Percentiles rank a stretch among this genome's conserved stretches.
phyloP scores from a whole-genome alignment of 1,284 basidiomycete species.

The Earliella scabrosa region DNA sequence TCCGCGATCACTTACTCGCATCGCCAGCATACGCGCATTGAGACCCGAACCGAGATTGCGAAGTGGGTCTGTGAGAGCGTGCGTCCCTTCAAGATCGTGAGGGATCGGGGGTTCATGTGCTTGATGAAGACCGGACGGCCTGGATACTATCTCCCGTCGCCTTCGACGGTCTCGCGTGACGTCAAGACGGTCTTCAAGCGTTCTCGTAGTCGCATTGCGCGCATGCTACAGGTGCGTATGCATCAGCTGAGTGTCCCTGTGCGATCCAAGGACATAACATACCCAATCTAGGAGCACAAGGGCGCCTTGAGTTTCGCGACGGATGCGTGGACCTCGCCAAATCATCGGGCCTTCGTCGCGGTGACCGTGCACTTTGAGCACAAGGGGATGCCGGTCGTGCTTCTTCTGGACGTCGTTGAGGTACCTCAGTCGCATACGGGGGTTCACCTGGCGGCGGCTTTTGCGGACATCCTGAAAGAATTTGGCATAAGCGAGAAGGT shows the following conservation, averaged over 20 bases:
- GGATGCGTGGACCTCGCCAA: slow-evolving; percentile 13
- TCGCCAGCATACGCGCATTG: slow-evolving; percentile 15
- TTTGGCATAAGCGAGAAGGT: slow-evolving; percentile 39
- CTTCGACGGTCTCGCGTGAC: slow-evolving; percentile 21
- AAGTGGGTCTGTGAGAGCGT: slow-evolving; percentile 23
- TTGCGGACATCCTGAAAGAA: slow-evolving; percentile 32
- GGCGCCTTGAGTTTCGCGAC: slow-evolving; percentile 5
- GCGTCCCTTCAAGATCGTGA: slow-evolving; percentile 25
- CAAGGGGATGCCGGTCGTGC: slow-evolving; percentile 19
- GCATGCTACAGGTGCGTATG: too few relatives aligned
- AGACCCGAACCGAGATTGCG: slow-evolving; percentile 19
- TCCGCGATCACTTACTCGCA: slow-evolving; percentile 20
- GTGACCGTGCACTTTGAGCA: slow-evolving; percentile 10
- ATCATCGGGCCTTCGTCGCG: slow-evolving; percentile 9
- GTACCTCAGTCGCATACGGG: slow-evolving; percentile 31
- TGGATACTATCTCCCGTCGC: slow-evolving; percentile 24
- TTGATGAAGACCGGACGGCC: slow-evolving; percentile 32
- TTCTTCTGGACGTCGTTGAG: slow-evolving; percentile 30
- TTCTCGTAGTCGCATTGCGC: not conserved
- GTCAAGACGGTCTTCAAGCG: slow-evolving; percentile 9
- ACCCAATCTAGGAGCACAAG: too few relatives aligned
- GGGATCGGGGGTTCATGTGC: slow-evolving; percentile 17
- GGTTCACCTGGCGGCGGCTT: slow-evolving; percentile 29
- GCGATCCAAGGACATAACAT: too few relatives aligned
- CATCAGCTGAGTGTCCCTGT: too few relatives aligned